These are phyloP conservation scores for Fraxinus latifolia DNA, from an alignment of 305 asterid species.

Conservation along the genomic window DNA sequence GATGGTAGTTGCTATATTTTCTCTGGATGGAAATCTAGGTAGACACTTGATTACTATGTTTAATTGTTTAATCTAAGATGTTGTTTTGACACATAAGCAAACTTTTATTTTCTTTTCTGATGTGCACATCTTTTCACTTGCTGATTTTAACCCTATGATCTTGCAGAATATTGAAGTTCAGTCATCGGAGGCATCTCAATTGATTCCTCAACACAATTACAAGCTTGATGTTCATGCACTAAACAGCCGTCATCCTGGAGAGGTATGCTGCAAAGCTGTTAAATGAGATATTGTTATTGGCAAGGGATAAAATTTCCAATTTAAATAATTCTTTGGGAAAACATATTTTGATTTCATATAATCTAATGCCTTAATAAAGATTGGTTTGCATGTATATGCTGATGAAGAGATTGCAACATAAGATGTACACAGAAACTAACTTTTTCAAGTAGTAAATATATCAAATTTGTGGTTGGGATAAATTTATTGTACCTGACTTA, in stretches of 20 bases:
- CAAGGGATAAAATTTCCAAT: conserved; percentile 16
- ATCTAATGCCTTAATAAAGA: conserved; percentile 14
- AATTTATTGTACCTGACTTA: not conserved
- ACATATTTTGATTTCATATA: conserved; percentile 9
- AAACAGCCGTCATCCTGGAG: conserved; percentile 93
- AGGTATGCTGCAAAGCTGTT: conserved; percentile 43
- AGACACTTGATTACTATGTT: not conserved
- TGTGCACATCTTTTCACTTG: conserved; percentile 13
- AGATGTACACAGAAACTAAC: not conserved
- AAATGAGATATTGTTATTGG: not conserved
- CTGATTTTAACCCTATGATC: conserved; percentile 29
- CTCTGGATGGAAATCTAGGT: not conserved
- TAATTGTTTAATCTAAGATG: not conserved
- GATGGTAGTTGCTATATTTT: not conserved
- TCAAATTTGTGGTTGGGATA: conserved; percentile 3
- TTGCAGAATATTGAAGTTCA: conserved; percentile 67
- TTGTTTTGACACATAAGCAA: conserved; percentile 9
- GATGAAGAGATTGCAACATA: conserved; percentile 7
- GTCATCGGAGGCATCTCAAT: conserved; percentile 71
- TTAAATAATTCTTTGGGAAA: conserved; percentile 3
- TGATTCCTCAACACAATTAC: conserved; percentile 95
- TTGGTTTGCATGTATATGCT: not conserved
- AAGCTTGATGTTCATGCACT: conserved; percentile 88
- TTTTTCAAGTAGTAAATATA: not conserved
- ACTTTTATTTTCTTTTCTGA: not conserved